These are phyloP conservation scores for Bassia scoparia DNA, from an alignment of 148 eudicot genomes.

Conservation along the genomic window DNA sequence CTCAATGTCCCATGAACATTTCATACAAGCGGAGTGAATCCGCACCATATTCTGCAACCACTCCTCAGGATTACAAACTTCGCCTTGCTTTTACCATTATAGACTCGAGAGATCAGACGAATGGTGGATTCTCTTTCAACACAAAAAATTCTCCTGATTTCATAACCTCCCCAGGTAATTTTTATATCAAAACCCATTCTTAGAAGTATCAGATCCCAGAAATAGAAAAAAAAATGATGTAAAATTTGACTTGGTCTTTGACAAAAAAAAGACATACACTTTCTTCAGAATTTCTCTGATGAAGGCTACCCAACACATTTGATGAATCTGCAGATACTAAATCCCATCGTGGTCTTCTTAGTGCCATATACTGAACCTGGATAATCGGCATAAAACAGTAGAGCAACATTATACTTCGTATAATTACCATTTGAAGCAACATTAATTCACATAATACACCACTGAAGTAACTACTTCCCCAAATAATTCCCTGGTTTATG, in stretches of 20 bases:
- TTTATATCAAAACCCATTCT: slow-evolving; percentile 13
- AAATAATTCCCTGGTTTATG: slow-evolving; percentile 95
- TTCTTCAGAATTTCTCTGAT: slow-evolving; percentile 67
- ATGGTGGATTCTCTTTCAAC: slow-evolving; percentile 73
- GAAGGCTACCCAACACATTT: slow-evolving; percentile 35
- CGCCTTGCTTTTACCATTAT: slow-evolving; percentile 98
- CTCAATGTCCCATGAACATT: slow-evolving; percentile 99
- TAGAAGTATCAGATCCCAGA: neutral
- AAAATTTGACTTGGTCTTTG: neutral
- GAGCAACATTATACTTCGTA: no score
- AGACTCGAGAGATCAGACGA: slow-evolving; percentile 71
- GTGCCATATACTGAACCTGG: slow-evolving; percentile 87
- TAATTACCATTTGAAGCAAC: slow-evolving; percentile 6
- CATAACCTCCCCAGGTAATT: slow-evolving; percentile 45
- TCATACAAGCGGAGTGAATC: slow-evolving; percentile 97
- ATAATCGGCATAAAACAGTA: slow-evolving; percentile 26
- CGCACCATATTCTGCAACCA: slow-evolving; percentile 86
- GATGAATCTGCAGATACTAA: slow-evolving; percentile 69
- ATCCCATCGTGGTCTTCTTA: slow-evolving; percentile 58
- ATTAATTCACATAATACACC: neutral
- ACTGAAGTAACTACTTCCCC: slow-evolving; percentile 66
- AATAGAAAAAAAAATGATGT: neutral
- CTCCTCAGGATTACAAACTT: slow-evolving; percentile 98
- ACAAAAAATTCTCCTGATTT: slow-evolving; percentile 87
- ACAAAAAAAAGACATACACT: slow-evolving; percentile 40